These are phyloP conservation scores for Cryptococcus sp. DNA, from an alignment of 1,284 basidiomycete species.

Conservation along the genomic window DNA sequence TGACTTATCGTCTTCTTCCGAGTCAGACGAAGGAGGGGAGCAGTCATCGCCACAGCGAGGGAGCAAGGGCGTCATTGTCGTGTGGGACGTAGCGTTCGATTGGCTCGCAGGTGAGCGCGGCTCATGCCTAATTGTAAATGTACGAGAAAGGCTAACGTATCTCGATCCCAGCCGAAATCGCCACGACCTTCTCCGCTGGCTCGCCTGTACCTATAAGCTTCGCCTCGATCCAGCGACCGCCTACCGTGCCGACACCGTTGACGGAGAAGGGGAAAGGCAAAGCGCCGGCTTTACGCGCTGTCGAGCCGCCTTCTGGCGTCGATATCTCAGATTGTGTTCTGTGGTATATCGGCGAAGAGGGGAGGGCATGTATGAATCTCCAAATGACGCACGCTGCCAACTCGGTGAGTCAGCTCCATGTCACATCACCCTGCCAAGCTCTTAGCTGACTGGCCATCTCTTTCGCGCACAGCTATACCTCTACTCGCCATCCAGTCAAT, in stretches of 20 bases:
- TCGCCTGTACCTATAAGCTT: conserved; percentile 34
- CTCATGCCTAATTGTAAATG: not conserved
- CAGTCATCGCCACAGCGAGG: not conserved
- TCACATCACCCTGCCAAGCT: conserved; percentile 2
- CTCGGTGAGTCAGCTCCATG: conserved; percentile 47
- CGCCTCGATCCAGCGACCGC: conserved; percentile 32
- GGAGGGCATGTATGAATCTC: conserved; percentile 78
- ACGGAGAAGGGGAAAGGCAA: conserved; percentile 25
- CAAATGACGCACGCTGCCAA: conserved; percentile 71
- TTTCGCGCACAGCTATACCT: conserved; percentile 21
- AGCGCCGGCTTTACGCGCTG: conserved; percentile 40
- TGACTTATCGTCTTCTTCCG: conserved; percentile 20
- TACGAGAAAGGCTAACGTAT: not conserved
- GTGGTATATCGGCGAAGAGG: conserved; percentile 83
- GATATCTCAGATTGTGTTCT: conserved; percentile 56
- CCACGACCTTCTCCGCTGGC: conserved; percentile 21
- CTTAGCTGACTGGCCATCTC: conserved; percentile 43
- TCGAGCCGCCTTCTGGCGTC: conserved; percentile 45
- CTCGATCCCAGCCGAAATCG: conserved; percentile 29
- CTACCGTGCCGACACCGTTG: conserved; percentile 6
- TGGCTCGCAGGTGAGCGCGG: conserved; percentile 63
- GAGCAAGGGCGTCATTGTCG: conserved; percentile 60
- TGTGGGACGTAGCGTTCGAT: conserved; percentile 81
- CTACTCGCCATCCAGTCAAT: conserved; percentile 67
- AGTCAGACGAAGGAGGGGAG: conserved; percentile 5